phyloP scores from a whole-genome alignment of 2,329 filamentous ascomycete species.

The Daldinia sp. region DNA sequence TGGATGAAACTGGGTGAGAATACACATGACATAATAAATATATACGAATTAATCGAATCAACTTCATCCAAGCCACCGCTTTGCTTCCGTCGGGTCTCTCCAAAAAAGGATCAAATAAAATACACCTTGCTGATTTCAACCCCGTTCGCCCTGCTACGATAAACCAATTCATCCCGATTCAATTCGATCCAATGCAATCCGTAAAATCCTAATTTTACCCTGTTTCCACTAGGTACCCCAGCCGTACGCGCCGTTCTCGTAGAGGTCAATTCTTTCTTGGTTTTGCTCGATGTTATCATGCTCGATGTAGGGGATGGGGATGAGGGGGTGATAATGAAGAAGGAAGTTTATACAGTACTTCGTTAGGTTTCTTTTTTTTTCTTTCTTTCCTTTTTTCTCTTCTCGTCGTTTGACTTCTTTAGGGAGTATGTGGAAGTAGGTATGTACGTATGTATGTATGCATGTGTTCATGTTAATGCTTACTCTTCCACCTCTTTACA shows the following conservation, averaged over 20 bases:
- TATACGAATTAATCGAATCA: slow-evolving; percentile 1
- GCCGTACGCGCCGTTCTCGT: neutral
- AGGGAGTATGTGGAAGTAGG: too few species aligned
- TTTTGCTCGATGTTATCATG: neutral
- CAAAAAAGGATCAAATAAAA: neutral
- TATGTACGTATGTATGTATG: too few species aligned
- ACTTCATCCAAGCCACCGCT: neutral
- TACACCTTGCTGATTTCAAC: neutral
- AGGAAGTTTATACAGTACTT: too few species aligned
- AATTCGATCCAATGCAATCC: neutral
- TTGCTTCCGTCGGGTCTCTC: too few species aligned
- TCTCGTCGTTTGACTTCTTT: too few species aligned
- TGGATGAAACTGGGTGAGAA: neutral
- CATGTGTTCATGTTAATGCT: too few species aligned
- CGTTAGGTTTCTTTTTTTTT: too few species aligned
- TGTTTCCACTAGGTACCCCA: neutral
- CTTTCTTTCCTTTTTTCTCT: too few species aligned
- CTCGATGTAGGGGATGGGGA: too few species aligned
- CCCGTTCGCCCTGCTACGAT: neutral
- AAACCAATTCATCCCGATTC: neutral
- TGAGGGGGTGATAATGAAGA: too few species aligned
- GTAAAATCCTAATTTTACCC: neutral
- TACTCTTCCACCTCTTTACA: too few species aligned
- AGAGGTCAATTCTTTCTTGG: neutral
- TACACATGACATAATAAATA: neutral